A percentile compares a stretch with the other conserved stretches of the same genome.
phyloP scores from a whole-genome alignment of 306 rosid genomes.

The Abrus precatorius region DNA sequence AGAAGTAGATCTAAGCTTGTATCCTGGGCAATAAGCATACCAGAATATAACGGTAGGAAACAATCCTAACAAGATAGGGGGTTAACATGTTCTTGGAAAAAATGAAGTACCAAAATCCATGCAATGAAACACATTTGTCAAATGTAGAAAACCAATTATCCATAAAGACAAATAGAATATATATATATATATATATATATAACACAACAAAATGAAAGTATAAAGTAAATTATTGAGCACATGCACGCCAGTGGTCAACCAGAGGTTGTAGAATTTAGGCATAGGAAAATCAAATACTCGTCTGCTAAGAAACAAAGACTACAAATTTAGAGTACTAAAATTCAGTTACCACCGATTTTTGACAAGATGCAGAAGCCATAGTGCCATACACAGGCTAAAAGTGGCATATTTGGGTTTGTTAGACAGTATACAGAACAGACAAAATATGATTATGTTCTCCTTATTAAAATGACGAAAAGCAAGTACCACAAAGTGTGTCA shows the following conservation, averaged over 20 bases:
- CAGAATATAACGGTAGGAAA: background rate
- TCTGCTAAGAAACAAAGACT: background rate
- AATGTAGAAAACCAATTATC: background rate
- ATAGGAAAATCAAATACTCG: slow-evolving; percentile 11
- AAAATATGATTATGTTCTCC: background rate
- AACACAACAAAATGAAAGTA: background rate
- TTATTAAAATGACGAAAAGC: background rate
- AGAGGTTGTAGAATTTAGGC: background rate
- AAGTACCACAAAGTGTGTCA: background rate
- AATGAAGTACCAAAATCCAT: slow-evolving; percentile 15
- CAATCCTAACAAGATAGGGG: background rate
- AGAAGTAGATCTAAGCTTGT: slow-evolving; percentile 27
- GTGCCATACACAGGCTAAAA: slow-evolving; percentile 5
- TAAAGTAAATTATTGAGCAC: slow-evolving; percentile 26
- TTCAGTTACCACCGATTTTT: background rate
- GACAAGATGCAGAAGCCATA: slow-evolving; percentile 19
- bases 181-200: background rate
- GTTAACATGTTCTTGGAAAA: background rate
- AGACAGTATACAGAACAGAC: slow-evolving; percentile 4
- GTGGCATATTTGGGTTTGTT: background rate
- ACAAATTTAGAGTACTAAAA: slow-evolving; percentile 3
- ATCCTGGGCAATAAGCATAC: background rate
- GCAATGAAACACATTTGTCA: background rate
- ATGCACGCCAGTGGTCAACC: no score
- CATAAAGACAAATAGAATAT: background rate